Evolutionary conservation across 2,329 filamentous ascomycete species (phyloP).

Genomic region (Xylariaceae sp.): DNA sequence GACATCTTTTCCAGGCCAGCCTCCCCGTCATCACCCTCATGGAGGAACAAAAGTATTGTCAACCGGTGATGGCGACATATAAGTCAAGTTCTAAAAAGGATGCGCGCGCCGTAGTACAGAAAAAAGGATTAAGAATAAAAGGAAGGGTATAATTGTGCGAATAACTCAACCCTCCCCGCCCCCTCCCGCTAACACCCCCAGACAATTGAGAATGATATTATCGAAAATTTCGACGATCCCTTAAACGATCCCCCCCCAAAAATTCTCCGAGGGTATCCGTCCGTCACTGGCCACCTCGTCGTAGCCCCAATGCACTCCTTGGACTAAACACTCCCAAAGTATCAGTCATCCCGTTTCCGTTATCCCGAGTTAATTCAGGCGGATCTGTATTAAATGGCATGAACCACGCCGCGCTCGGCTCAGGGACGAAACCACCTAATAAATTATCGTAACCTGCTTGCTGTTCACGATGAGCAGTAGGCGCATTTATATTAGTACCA

Average conservation of each 20-base stretch:
- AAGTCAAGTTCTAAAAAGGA: too few species aligned
- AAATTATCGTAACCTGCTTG: slow-evolving; percentile 26
- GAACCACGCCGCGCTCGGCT: slow-evolving; percentile 72
- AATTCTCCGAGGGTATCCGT: background rate
- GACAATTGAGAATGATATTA: background rate
- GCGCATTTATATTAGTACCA: slow-evolving; percentile 29
- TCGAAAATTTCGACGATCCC: background rate
- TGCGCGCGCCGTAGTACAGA: too few species aligned
- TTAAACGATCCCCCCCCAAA: background rate
- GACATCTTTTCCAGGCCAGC: too few species aligned
- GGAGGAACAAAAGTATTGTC: too few species aligned
- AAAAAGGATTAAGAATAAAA: background rate
- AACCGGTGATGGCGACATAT: too few species aligned
- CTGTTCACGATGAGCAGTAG: slow-evolving; percentile 28
- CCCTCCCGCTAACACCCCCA: too few species aligned
- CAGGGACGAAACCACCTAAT: slow-evolving; percentile 29
- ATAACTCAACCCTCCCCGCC: background rate
- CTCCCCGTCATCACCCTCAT: too few species aligned
- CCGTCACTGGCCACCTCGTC: slow-evolving; percentile 25
- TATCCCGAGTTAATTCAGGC: slow-evolving; percentile 51
- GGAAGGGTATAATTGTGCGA: slow-evolving; percentile 10
- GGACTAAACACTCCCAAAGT: slow-evolving; percentile 46
- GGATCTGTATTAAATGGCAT: slow-evolving; percentile 90
- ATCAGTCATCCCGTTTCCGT: slow-evolving; percentile 42
- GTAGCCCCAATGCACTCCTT: slow-evolving; percentile 22